Base-by-base conservation (phyloP, 805 yeast species). In the Hanseniaspora thailandica region DNA sequence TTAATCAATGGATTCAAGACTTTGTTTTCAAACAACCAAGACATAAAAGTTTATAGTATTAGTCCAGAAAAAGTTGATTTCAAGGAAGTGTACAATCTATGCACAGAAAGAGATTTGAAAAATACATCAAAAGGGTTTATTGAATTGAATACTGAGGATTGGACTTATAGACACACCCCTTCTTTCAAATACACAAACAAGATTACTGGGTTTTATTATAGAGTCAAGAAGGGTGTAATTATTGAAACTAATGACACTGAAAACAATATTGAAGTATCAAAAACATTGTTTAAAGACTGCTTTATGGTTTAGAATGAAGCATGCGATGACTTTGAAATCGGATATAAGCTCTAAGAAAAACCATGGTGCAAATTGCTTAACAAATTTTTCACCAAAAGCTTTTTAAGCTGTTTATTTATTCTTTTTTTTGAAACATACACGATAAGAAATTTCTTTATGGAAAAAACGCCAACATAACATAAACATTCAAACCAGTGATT, bases 111-210 rank as follows among this genome's bases (percentile, higher is more conserved):
- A 6, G 68, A 69, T 0, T 71, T 72, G 31, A 55, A 66, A 0
- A 73, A 72, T 26, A 66, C 86, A 19, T 61, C 68, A 41, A 65
- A 72, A 20, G 51, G 38, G 10, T 25, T 28, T 7, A 2, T 3
- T 9, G 41, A 33, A n/a, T 25, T 49, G 26, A 35, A n/a, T 12
- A 28, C 53, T 13, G 83, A 93, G 84, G 69, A 76, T 1, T 89
- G 96, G 95, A 76, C 69, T 35, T 87, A 69, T 64, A 89, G 87
- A 1, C 70, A 74, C 20, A 83, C 96, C 0, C 96, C 97, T 0
- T 73, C 71, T 55, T 93, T 90, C 63, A 71, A 74, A 39, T 79
- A 84, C 55, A 60, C 61, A 1, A 62, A 84, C 19, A 61, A 60
- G 2, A 66, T 69, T 40, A 64, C 64, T 0, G 63, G 66, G 38